Conservation (phyloP, 192 early-diverging fungal species). For the Entomortierella beljakovae region DNA sequence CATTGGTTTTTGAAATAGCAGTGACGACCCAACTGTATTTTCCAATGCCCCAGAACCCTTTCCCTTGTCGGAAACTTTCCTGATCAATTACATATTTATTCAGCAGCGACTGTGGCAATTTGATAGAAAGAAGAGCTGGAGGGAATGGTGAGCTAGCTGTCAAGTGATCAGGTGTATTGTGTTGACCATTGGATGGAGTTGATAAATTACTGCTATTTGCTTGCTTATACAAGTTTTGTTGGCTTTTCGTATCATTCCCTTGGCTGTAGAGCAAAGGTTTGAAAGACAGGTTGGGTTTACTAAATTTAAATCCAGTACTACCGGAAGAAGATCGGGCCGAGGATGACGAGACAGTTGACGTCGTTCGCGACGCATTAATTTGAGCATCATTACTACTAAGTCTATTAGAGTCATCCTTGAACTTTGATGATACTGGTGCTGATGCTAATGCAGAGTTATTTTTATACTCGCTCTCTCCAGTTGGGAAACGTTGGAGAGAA, state of each 20-base stretch:
- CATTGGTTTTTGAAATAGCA: conserved; percentile 30
- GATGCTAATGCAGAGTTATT: too few species aligned
- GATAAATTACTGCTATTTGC: conserved; percentile 5
- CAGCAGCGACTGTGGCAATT: conserved; percentile 41
- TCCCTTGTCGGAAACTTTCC: conserved; percentile 49
- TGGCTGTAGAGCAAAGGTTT: conserved; percentile 44
- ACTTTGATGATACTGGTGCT: conserved; percentile 5
- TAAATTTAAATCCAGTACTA: conserved; percentile 46
- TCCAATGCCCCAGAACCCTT: conserved; percentile 51
- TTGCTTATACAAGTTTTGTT: conserved; percentile 28
- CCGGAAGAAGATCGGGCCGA: conserved; percentile 59
- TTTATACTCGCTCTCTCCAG: conserved; percentile 44
- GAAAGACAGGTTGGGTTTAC: conserved; percentile 44
- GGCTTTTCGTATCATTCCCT: conserved; percentile 35
- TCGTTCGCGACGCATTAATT: conserved; percentile 18
- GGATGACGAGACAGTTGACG: conserved; percentile 27
- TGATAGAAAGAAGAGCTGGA: conserved; percentile 26
- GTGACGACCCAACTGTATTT: conserved; percentile 50
- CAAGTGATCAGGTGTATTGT: conserved; percentile 16
- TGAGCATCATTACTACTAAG: conserved; percentile 6
- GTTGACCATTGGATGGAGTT: conserved; percentile 1
- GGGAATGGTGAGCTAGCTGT: conserved; percentile 43
- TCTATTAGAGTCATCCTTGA: background rate
- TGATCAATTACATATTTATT: conserved; percentile 49
- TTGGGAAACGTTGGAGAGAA: conserved; percentile 45